These are phyloP conservation scores for Juglanconis oblonga DNA, from an alignment of 2,329 filamentous ascomycete species.

Conservation along the genomic window DNA sequence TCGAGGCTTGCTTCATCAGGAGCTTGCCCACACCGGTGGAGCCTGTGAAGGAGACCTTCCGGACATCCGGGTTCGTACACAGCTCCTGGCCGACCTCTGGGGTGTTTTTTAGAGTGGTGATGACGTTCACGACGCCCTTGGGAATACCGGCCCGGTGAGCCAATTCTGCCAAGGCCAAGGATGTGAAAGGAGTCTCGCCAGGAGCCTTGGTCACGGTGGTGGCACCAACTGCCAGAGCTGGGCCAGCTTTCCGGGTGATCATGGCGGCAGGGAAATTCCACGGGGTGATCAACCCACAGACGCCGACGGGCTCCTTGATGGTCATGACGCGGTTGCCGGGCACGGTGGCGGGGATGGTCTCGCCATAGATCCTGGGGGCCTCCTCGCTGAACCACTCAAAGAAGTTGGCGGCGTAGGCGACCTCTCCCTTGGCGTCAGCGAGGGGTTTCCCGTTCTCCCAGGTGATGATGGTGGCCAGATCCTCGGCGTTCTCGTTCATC, in stretches of 20 bases:
- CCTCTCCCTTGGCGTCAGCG: slow-evolving; percentile 71
- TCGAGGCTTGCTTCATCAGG: slow-evolving; percentile 85
- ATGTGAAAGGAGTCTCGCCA: slow-evolving; percentile 87
- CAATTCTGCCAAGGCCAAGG: slow-evolving; percentile 83
- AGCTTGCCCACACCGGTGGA: slow-evolving; percentile 67
- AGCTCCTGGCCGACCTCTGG: slow-evolving; percentile 73
- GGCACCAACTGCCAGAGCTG: slow-evolving; percentile 88
- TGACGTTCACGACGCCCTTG: slow-evolving; percentile 83
- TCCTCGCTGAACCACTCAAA: slow-evolving; percentile 82
- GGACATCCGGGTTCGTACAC: slow-evolving; percentile 72
- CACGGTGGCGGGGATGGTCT: slow-evolving; percentile 68
- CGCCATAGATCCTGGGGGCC: slow-evolving; percentile 70
- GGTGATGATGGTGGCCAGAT: slow-evolving; percentile 79
- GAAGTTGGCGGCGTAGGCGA: slow-evolving; percentile 70
- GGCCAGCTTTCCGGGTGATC: slow-evolving; percentile 68
- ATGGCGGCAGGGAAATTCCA: slow-evolving; percentile 86
- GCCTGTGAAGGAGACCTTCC: slow-evolving; percentile 93
- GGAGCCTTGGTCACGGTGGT: slow-evolving; percentile 91
- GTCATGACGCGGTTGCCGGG: slow-evolving; percentile 74
- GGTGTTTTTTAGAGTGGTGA: slow-evolving; percentile 79
- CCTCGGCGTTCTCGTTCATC: slow-evolving; percentile 73
- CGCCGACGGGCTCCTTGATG: slow-evolving; percentile 79
- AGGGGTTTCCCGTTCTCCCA: slow-evolving; percentile 88
- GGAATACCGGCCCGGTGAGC: slow-evolving; percentile 85
- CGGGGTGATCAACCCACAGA: slow-evolving; percentile 79